Base-by-base conservation (phyloP, 2,329 filamentous ascomycete genomes). In the Aureobasidium namibiae region DNA sequence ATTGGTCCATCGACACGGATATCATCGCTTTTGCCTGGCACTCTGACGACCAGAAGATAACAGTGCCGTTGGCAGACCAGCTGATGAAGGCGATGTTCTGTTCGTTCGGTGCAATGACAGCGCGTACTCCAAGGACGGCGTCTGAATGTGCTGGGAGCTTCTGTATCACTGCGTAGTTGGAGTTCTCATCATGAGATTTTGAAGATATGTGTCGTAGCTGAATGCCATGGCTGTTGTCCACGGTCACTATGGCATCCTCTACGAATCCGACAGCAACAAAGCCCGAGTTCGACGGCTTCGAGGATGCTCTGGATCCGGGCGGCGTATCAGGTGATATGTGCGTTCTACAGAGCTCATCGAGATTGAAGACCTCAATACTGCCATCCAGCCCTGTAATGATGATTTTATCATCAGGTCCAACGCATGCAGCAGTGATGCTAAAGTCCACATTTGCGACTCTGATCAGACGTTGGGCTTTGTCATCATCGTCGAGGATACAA, bases 401-500 rank as follows among this genome's bases (percentile, higher is more conserved):
- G 9, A 88, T 76, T 21, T 78, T 75, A 13, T 80, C 79, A 49
- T 81, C 80, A 16, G 70, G 66, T 63, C 82, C 80, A 6, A 87
- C 75, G 1, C 85, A 80, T 60, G 90, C 80, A 42, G 88, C 88
- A 3, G 80, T 83, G 57, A 92, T 81, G 10, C 78, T 70, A 68
- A 92, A 92, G 1, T 82, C 84, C 34, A 87, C 77, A 45, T 83
- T 81, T 38, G 85, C 79, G 34, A 90, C 78, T 60, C 85, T 84
- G 44, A 80, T 77, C 49, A 96, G 76, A 65, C 84, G 89, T 72
- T 88, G 87, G 62, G 85, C 82, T 62, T 85, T 86, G 54, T 82
- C 84, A 33, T 81, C 82, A 64, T 95, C 89, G 63, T 96, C 88
- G 33, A 96, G 78, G 31, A 95, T 77, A 72, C 92, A 97, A n/a